A percentile compares a stretch with the other conserved stretches of the same genome.
Evolutionary conservation across 1,284 basidiomycete genomes (phyloP).

Genomic region (Tilletia caries): DNA sequence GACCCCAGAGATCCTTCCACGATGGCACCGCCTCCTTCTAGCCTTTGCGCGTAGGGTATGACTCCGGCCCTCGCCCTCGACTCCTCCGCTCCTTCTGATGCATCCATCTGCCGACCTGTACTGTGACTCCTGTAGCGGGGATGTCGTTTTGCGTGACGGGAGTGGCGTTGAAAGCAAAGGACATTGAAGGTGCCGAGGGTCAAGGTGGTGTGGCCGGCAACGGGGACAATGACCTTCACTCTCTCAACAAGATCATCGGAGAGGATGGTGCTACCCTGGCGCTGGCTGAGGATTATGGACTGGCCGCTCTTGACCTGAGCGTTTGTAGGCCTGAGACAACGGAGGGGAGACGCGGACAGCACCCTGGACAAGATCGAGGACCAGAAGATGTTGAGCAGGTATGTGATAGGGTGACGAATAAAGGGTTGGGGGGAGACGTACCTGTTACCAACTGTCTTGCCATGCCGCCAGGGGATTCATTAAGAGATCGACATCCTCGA

Average conservation of each 20-base stretch:
- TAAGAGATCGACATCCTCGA: no score
- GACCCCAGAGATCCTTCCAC: constrained; percentile 44
- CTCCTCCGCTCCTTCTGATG: constrained; percentile 38
- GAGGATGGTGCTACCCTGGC: not conserved
- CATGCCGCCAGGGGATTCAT: no score
- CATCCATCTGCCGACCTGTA: not conserved
- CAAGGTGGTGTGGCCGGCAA: not conserved
- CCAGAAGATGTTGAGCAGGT: no score
- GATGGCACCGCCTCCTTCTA: constrained; percentile 20
- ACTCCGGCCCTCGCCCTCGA: constrained; percentile 23
- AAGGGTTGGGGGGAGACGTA: no score
- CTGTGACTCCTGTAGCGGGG: not conserved
- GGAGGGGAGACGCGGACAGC: not conserved
- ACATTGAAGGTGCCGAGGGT: not conserved
- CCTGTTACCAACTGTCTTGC: no score
- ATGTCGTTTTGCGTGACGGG: not conserved
- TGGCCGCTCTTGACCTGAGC: not conserved
- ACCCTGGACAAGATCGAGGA: not conserved
- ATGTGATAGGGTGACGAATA: no score
- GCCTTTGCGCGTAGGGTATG: constrained; percentile 28
- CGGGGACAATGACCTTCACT: not conserved
- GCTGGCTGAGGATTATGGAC: not conserved
- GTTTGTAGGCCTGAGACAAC: not conserved
- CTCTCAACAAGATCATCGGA: not conserved
- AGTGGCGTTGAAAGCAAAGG: not conserved